These are phyloP conservation scores for Rhodotorula paludigena DNA, from an alignment of 768 basidiomycete genomes.

Conservation along the genomic window DNA sequence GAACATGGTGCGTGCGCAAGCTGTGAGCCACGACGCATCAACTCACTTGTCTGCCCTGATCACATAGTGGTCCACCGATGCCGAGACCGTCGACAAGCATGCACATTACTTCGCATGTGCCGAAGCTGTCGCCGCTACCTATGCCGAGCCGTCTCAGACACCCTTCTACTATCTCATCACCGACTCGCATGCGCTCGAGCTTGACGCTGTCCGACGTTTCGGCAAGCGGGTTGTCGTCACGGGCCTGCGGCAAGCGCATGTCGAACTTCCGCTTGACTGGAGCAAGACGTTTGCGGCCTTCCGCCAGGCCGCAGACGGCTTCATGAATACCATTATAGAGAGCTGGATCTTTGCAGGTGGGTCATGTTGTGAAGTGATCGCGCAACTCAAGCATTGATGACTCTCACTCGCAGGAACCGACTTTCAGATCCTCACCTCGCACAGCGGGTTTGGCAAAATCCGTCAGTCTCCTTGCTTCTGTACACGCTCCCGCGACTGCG, in stretches of 20 bases:
- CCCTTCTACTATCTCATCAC: constrained; percentile 23
- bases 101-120: constrained; percentile 25
- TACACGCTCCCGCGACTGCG: no score
- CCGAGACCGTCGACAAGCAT: constrained; percentile 18
- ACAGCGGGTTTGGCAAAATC: constrained; percentile 26
- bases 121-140: constrained; percentile 1
- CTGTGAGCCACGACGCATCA: no score
- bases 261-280: constrained; percentile 9
- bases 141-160: constrained; percentile 17
- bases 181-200: constrained; percentile 20
- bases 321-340: constrained; percentile 19
- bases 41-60: no score
- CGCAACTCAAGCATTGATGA: not conserved
- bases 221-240: constrained; percentile 19
- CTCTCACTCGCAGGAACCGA: constrained; percentile 11
- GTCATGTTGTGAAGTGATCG: not conserved
- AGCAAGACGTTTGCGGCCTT: not conserved
- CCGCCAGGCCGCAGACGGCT: constrained; percentile 20
- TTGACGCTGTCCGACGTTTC: not conserved
- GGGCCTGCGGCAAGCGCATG: constrained; percentile 16
- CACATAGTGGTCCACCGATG: no score
- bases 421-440: constrained; percentile 24
- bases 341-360: constrained; percentile 10
- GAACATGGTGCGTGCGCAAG: constrained; percentile 16
- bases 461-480: no score